Evolutionary conservation across 768 basidiomycete genomes (phyloP), one percentile per base, ranked within the genome.

Genomic region (Kockovaella imperatae): DNA sequence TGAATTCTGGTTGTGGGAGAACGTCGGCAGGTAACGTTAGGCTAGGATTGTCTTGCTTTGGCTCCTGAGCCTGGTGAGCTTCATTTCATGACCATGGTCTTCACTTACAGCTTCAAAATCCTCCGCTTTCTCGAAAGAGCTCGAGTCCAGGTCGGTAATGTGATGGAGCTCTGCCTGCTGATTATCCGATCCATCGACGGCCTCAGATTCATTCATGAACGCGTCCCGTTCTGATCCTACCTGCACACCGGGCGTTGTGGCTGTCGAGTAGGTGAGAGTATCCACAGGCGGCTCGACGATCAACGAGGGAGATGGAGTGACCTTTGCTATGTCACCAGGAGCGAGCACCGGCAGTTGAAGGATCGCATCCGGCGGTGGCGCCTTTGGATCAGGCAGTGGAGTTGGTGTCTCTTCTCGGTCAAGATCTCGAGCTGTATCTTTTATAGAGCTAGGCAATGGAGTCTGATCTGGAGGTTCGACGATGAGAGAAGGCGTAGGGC

Each of bases 251-350:
- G 45, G 45, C 1, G 29, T 34, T 3, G 50, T 46, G 2, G 38
- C 13, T 2, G 38, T 41, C 14, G 42, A 44, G 10, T n/a, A 31
- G 11, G 45, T 34, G 6, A 28, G 17, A 21, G 50, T 32, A 23
- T 56, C 50, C 6, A 25, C 43, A 14, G 56, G 44, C 25, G 51
- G 38, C 24, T 57, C 51, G 7, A 57, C 56, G n/a, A 57, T 46
- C 6, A 57, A 23, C 6, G 56, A 57, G n/a, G 51, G 45, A 0
- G 47, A 46, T n/a, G 43, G 44, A 7, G 40, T 42, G 10, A 13
- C 10, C 24, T 26, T 25, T 24, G 24, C 13, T 24, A 28, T 42
- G 40, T 6, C 10, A 25, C 13, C 41, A 15, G 28, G 6, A 29
- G 14, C 14, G 41, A 21, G 14, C 32, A 25, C 14, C 10, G 44